phyloP scores from a whole-genome alignment of 164 flowering plant species.

The Berberis thunbergii region DNA sequence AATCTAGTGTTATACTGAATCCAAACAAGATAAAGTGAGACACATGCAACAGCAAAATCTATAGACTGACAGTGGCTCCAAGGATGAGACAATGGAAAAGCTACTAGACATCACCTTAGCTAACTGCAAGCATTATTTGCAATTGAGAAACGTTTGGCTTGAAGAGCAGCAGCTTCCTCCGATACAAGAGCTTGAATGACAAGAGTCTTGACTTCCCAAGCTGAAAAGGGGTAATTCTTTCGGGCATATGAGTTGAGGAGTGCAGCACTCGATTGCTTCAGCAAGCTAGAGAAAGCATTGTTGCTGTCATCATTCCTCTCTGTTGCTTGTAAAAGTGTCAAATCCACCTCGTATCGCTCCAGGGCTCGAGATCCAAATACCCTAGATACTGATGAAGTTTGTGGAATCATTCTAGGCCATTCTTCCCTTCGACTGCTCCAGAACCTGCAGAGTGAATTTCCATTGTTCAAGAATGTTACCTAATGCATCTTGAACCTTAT shows the following conservation, averaged over 20 bases:
- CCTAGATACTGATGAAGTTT: slow-evolving; percentile 48
- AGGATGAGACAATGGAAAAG: not conserved
- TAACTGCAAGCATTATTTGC: slow-evolving; percentile 61
- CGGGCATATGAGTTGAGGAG: slow-evolving; percentile 71
- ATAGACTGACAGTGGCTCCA: not conserved
- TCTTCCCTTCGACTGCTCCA: slow-evolving; percentile 73
- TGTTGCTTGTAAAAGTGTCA: slow-evolving; percentile 63
- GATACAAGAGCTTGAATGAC: slow-evolving; percentile 67
- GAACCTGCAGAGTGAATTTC: slow-evolving; percentile 28
- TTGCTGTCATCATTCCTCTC: slow-evolving; percentile 35
- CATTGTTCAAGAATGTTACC: not conserved
- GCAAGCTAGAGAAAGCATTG: slow-evolving; percentile 32
- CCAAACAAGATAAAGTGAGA: no score
- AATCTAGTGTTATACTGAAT: no score
- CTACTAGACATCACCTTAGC: not conserved
- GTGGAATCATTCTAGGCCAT: slow-evolving; percentile 89
- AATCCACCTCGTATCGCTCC: slow-evolving; percentile 62
- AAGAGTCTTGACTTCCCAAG: slow-evolving; percentile 77
- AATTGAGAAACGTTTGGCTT: slow-evolving; percentile 36
- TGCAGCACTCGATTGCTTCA: slow-evolving; percentile 70
- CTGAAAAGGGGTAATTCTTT: slow-evolving; percentile 43
- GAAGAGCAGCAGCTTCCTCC: slow-evolving; percentile 44
- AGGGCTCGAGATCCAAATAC: slow-evolving; percentile 63
- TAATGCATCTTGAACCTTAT: not conserved
- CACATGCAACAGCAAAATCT: not conserved